phyloP scores from a whole-genome alignment of 2,329 filamentous ascomycete genomes.

The Pseudohalonectria lignicola region DNA sequence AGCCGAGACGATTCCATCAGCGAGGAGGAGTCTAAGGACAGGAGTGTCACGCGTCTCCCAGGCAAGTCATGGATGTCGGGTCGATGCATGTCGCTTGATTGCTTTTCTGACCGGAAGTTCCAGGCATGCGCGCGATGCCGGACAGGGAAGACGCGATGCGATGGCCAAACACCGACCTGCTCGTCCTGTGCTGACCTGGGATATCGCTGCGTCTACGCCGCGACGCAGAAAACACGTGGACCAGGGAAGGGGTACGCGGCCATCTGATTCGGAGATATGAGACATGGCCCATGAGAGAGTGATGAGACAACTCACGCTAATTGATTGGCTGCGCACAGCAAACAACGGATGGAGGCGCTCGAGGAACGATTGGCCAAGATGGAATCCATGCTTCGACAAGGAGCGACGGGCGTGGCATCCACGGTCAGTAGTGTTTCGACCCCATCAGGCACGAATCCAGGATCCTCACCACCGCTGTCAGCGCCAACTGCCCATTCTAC shows the following conservation, averaged over 20 bases:
- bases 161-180: slow-evolving; percentile 5
- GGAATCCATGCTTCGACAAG: slow-evolving; percentile 2
- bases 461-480: background rate
- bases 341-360: slow-evolving; percentile 4
- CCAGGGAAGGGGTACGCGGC: slow-evolving; percentile 4
- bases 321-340: background rate
- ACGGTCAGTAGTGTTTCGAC: background rate
- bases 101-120: background rate
- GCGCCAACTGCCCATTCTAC: too few species aligned
- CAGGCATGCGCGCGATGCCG: slow-evolving; percentile 7
- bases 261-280: background rate
- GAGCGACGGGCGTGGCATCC: background rate
- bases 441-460: too few species aligned
- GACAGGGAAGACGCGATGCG: slow-evolving; percentile 5
- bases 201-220: slow-evolving; percentile 3
- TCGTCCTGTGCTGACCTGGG: slow-evolving; percentile 3
- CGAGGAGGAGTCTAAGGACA: background rate
- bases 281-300: too few species aligned
- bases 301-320: background rate
- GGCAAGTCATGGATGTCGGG: background rate
- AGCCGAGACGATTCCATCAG: background rate
- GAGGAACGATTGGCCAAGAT: slow-evolving; percentile 5
- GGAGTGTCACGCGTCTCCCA: background rate
- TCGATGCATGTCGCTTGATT: too few species aligned
- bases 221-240: slow-evolving; percentile 3